Evolutionary conservation across 495 filamentous ascomycete species (phyloP), one percentile per base, ranked within the genome.

Genomic region (Entonaema liquescens): DNA sequence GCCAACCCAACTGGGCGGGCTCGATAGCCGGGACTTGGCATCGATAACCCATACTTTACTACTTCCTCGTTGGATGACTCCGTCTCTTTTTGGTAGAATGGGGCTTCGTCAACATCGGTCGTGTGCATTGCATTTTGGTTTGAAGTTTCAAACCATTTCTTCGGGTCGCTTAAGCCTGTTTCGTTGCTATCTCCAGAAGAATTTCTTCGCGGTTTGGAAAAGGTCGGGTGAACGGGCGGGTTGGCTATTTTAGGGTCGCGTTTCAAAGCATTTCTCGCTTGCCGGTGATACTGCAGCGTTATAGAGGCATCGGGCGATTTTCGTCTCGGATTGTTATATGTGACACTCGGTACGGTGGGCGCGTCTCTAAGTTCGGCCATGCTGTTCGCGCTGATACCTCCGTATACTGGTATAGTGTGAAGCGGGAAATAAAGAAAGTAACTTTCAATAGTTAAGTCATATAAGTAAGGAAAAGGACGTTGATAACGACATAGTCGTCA

Each of bases 61-160:
- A 55, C 44, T 57, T 68, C 78, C 60, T 80, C 81, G 53, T 79
- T 83, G 5, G 84, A 86, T 2, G 79, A 81, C 36, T 81, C 77
- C 17, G 80, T 82, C 33, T 80, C 78, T 50, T 82, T 82, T 17
- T 81, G 81, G 40, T 81, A 88, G 40, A 85, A 89, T 3, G 86
- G 88, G 2, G 85, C 85, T 55, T 89, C 86, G 83, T 83, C 1
- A 73, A 72, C 62, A 15, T 81, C 76, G 54, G 77, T 74, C 13
- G 57, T 76, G 19, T 58, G 70, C 54, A 62, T 75, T 7, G 81
- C 76, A 50, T 82, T 83, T 47, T 74, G 74, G 50, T 85, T 86
- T 15, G 80, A 83, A 8, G 66, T 68, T 53, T 83, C 76, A 71
- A 85, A 85, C 84, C 84, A 87, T 28, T 74, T 79, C 44, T 77